phyloP scores from a whole-genome alignment of 2,329 filamentous ascomycete genomes.

The Tricladium varicosporioides region DNA sequence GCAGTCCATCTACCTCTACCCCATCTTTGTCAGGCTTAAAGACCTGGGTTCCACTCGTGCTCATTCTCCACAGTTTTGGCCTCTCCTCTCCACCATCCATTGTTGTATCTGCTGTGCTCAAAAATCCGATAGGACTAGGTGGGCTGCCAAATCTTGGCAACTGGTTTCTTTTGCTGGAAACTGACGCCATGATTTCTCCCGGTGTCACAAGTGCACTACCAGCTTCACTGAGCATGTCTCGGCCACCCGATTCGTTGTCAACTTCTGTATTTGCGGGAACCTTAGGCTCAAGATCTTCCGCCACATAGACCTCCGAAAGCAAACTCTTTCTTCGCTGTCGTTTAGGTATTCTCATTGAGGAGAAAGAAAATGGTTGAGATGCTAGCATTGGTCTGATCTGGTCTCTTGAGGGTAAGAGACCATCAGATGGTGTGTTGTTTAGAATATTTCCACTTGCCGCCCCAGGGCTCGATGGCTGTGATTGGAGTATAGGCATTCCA shows the following conservation, averaged over 20 bases:
- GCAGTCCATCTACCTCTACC: slow-evolving; percentile 30
- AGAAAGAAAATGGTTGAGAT: slow-evolving; percentile 12
- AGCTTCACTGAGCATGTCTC: slow-evolving; percentile 14
- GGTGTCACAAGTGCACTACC: slow-evolving; percentile 20
- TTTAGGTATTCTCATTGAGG: slow-evolving; percentile 9
- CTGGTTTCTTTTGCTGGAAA: not conserved
- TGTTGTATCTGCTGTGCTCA: not conserved
- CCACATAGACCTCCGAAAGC: slow-evolving; percentile 30
- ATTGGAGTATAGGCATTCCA: not conserved
- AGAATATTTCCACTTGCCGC: not conserved
- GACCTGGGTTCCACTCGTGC: slow-evolving; percentile 31
- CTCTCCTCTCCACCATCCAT: not conserved
- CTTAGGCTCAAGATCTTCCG: slow-evolving; percentile 18
- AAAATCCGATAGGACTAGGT: not conserved
- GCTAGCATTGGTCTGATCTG: slow-evolving; percentile 2
- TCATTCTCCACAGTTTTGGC: slow-evolving; percentile 23
- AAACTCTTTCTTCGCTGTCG: slow-evolving; percentile 22
- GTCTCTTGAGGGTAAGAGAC: not conserved
- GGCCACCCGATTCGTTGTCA: slow-evolving; percentile 3
- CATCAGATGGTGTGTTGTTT: not conserved
- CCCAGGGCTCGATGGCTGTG: no score
- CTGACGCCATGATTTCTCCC: slow-evolving; percentile 7
- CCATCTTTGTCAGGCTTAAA: slow-evolving; percentile 28
- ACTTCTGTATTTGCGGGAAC: not conserved
- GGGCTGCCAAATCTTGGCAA: not conserved